These are phyloP conservation scores for Thalia dealbata DNA, from an alignment of 176 grass and related monocot genomes.

Conservation along the genomic window DNA sequence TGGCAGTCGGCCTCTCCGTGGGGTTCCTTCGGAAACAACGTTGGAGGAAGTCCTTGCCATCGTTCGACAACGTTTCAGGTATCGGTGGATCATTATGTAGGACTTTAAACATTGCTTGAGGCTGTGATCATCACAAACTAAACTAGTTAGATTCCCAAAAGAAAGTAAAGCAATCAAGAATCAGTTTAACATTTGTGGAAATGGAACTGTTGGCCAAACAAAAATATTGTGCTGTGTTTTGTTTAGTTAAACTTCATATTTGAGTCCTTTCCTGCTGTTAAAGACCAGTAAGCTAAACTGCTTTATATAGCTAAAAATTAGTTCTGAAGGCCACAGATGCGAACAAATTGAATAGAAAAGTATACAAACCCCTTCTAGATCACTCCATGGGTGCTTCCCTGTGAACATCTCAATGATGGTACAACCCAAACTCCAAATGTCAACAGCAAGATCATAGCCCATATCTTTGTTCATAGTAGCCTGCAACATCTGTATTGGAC, in stretches of 20 bases:
- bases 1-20: constrained; percentile 60
- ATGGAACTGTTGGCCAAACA: no score
- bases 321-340: neutral
- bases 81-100: constrained; percentile 69
- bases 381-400: constrained; percentile 16
- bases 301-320: neutral
- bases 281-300: neutral
- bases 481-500: constrained; percentile 3
- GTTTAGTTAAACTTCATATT: no score
- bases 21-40: constrained; percentile 84
- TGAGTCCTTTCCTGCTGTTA: no score
- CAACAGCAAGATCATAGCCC: constrained; percentile 17
- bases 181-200: neutral
- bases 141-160: neutral
- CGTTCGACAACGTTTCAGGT: constrained; percentile 56
- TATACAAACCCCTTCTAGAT: constrained; percentile 16
- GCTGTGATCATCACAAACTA: constrained; percentile 29
- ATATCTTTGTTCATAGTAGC: constrained; percentile 11
- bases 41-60: constrained; percentile 79
- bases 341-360: neutral
- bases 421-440: constrained; percentile 20
- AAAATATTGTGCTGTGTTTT: no score
- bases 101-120: constrained; percentile 93
- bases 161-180: neutral
- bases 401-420: constrained; percentile 21